Conservation (phyloP, 164 flowering plant species). For the Macadamia integrifolia region DNA sequence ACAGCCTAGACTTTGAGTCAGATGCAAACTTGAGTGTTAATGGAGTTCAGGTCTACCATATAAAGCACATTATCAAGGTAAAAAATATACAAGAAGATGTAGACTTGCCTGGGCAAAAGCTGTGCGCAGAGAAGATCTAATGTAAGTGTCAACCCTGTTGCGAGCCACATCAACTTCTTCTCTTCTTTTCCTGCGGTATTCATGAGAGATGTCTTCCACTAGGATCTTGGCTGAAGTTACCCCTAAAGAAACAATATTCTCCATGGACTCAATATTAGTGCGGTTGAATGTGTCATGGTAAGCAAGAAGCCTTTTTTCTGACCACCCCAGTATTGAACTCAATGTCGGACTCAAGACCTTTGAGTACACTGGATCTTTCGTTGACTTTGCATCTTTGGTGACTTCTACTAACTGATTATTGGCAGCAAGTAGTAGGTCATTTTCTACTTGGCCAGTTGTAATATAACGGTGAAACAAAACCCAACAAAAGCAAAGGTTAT, state of each 20-base stretch:
- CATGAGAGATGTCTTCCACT: conserved; percentile 66
- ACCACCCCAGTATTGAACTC: conserved; percentile 61
- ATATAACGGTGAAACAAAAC: conserved; percentile 64
- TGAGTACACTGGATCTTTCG: conserved; percentile 43
- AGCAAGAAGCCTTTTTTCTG: conserved; percentile 68
- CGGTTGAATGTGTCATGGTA: conserved; percentile 64
- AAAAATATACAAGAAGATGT: not conserved
- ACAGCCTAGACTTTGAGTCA: too few relatives aligned
- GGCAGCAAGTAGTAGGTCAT: conserved; percentile 66
- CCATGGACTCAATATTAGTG: conserved; percentile 48
- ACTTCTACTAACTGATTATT: conserved; percentile 56
- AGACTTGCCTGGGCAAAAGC: conserved; percentile 86
- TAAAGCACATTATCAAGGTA: not conserved
- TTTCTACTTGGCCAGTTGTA: conserved; percentile 63
- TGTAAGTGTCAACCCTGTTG: conserved; percentile 61
- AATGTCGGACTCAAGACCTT: conserved; percentile 51
- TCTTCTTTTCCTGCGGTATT: conserved; percentile 45
- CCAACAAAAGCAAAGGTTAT: conserved; percentile 86
- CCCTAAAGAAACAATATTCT: conserved; percentile 50
- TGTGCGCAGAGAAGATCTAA: conserved; percentile 67
- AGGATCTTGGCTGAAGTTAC: conserved; percentile 52
- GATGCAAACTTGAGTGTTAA: not conserved
- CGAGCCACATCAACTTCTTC: conserved; percentile 45
- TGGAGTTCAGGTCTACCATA: not conserved
- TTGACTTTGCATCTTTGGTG: conserved; percentile 55